phyloP scores from a whole-genome alignment of 2,329 filamentous ascomycete genomes.

The Venturia pyrina region DNA sequence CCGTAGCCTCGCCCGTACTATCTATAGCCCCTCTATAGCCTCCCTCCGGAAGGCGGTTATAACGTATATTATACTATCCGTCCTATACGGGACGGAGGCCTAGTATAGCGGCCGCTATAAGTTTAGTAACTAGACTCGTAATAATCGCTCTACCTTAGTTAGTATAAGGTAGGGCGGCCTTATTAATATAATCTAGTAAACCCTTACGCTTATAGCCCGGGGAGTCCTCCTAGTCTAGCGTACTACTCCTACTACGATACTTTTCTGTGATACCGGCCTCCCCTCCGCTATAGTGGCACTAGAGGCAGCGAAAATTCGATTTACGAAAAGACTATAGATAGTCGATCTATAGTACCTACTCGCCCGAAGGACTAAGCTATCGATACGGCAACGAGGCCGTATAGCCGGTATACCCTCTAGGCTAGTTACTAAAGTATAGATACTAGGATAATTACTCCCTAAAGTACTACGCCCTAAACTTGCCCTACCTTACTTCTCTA shows the following conservation, averaged over 20 bases:
- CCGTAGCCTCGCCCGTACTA: neutral
- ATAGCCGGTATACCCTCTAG: neutral
- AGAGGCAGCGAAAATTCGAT: neutral
- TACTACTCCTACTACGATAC: neutral
- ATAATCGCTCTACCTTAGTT: neutral
- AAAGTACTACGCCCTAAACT: neutral
- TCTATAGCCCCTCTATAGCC: neutral
- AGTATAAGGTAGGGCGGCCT: neutral
- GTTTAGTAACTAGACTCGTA: neutral
- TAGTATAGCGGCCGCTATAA: neutral
- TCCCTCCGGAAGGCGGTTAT: neutral
- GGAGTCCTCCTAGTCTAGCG: neutral
- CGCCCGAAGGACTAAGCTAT: neutral
- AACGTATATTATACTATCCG: neutral
- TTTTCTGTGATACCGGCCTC: neutral
- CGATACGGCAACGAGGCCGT: neutral
- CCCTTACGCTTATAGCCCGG: neutral
- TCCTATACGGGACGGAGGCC: neutral
- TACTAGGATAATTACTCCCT: neutral
- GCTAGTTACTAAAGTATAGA: neutral
- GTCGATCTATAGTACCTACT: neutral
- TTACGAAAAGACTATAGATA: neutral
- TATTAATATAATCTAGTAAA: neutral
- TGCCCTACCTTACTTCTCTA: no score
- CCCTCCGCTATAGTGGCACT: neutral